These are phyloP conservation scores for Russula ochroleuca DNA, from an alignment of 768 basidiomycete species.

Conservation along the genomic window DNA sequence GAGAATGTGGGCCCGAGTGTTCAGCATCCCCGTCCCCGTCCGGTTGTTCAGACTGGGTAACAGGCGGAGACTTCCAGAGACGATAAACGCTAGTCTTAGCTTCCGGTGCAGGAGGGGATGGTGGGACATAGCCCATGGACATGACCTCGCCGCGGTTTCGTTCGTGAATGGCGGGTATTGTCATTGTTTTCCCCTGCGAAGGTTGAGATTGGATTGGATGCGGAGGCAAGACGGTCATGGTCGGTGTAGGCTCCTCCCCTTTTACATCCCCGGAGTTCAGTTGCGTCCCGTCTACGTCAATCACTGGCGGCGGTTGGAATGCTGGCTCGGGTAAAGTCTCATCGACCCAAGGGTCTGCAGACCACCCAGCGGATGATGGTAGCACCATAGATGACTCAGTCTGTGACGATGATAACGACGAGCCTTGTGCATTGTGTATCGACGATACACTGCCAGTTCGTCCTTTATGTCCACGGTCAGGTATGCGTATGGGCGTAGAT, in stretches of 20 bases:
- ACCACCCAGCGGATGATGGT: constrained; percentile 25
- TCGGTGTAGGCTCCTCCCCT: background rate
- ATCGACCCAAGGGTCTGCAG: constrained; percentile 2
- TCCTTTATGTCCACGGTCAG: constrained; percentile 31
- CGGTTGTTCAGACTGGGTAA: constrained; percentile 24
- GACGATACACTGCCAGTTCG: constrained; percentile 33
- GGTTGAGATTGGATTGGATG: constrained; percentile 72
- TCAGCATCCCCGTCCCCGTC: constrained; percentile 10
- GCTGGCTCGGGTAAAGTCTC: constrained; percentile 5
- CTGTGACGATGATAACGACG: constrained; percentile 31
- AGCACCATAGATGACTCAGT: constrained; percentile 30
- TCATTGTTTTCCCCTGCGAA: constrained; percentile 70
- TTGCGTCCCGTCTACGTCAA: constrained; percentile 13
- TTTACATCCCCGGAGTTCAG: background rate
- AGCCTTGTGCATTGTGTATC: constrained; percentile 22
- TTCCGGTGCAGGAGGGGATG: constrained; percentile 37
- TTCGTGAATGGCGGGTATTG: constrained; percentile 82
- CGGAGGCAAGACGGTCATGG: constrained; percentile 5
- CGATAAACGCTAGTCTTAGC: constrained; percentile 61
- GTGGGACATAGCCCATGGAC: constrained; percentile 74
- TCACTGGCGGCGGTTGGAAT: background rate
- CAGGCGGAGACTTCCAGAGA: constrained; percentile 60
- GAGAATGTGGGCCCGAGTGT: constrained; percentile 1
- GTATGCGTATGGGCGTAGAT: constrained; percentile 37
- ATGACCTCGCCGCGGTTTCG: constrained; percentile 81